Evolutionary conservation across 768 basidiomycete species (phyloP), one percentile per base, ranked within the genome.

Genomic region (Collybia sp.): DNA sequence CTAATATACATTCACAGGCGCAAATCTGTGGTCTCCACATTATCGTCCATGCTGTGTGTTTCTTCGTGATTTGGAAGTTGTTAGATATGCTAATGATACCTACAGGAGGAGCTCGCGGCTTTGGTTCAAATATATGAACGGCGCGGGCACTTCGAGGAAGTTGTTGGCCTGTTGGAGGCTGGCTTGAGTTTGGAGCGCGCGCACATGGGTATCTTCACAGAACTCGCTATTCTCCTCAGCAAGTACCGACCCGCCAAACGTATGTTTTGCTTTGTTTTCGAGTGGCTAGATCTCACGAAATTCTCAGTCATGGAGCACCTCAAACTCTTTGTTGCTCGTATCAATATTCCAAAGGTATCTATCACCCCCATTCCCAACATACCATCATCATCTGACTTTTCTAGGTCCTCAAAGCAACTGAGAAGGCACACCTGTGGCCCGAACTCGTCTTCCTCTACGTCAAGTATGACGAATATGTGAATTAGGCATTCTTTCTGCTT

Each of bases 1-100:
- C 35, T 50, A 31, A 53, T 47, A 44, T 40, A 53, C 41, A 52
- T 30, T 35, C 52, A 34, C 50, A 83, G 83, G 95, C 96, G 30
- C 94, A 98, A 79, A 98, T 99, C 58, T 98, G 95, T 62, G 96
- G 94, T 79, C 83, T 98, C 53, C 90, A 99, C 63, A 88, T 99
- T 58, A 84, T 99, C 51, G 96, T 99, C 18, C 93, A 97, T 66
- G 90, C 91, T 38, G 74, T 76, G 58, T 46, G 72, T 58, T 12
- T 33, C 40, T 31, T 36, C 13, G 37, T 20, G 16, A 8, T 40
- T 38, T 13, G 6, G 19, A 8, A 16, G 42, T 17, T 37, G 37
- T 44, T 46, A 46, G 35, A 17, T n/a, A 12, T 45, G 42, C 46
- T 58, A 45, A 55, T 18, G 30, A 12, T 43, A 37, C 52, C 39